Evolutionary conservation across 2,329 filamentous ascomycete species (phyloP).

Genomic region (Colletotrichum cordylinicola): DNA sequence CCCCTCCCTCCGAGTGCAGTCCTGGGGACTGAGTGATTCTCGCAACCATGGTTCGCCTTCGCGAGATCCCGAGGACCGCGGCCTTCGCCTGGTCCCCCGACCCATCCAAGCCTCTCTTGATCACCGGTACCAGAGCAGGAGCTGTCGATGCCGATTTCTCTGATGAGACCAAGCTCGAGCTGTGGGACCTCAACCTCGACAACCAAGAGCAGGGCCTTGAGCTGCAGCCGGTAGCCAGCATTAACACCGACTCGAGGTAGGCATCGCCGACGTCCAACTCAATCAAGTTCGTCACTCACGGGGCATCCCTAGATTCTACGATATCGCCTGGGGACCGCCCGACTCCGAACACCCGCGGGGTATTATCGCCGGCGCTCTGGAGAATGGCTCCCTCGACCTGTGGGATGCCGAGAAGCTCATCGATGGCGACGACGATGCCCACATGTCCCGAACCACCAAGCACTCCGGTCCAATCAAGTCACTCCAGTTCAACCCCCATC

Average conservation of each 20-base stretch:
- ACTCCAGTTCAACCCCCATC: conserved; percentile 93
- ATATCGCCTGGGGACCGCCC: conserved; percentile 91
- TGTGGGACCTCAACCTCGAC: conserved; percentile 93
- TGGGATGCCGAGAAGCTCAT: conserved; percentile 84
- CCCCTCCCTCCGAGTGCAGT: conserved; percentile 16
- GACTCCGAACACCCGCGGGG: conserved; percentile 81
- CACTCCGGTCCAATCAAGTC: conserved; percentile 93
- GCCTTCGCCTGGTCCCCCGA: conserved; percentile 96
- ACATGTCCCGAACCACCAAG: conserved; percentile 86
- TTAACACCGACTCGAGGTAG: conserved; percentile 90
- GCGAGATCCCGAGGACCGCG: conserved; percentile 95
- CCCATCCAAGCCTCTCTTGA: conserved; percentile 78
- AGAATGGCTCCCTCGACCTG: conserved; percentile 90
- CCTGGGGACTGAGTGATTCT: conserved; percentile 28
- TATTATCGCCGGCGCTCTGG: conserved; percentile 92
- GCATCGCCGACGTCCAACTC: neutral
- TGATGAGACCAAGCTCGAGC: conserved; percentile 92
- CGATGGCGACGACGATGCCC: conserved; percentile 68
- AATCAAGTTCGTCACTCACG: neutral
- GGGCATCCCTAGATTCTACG: conserved; percentile 76
- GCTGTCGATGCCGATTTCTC: conserved; percentile 98
- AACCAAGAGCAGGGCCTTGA: conserved; percentile 77
- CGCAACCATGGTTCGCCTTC: conserved; percentile 85
- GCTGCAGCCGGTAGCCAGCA: conserved; percentile 82
- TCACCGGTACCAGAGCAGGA: conserved; percentile 92